These are phyloP conservation scores for Cytospora chrysosperma DNA, from an alignment of 2,329 filamentous ascomycete species.

Conservation along the genomic window DNA sequence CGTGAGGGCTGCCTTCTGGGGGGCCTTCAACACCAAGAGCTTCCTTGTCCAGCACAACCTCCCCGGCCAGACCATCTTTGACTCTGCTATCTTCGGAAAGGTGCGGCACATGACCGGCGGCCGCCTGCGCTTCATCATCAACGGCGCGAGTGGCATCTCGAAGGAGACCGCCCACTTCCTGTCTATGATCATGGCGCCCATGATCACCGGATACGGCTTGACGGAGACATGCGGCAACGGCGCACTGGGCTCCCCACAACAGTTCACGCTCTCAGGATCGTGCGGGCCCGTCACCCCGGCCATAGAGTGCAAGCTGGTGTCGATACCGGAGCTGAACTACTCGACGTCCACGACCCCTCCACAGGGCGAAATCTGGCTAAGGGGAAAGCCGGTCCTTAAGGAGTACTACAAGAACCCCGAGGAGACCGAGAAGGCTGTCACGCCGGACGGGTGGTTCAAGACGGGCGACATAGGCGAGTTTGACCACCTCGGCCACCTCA, in stretches of 20 bases:
- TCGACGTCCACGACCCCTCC: conserved; percentile 68
- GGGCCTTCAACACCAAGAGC: conserved; percentile 58
- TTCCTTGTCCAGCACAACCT: conserved; percentile 58
- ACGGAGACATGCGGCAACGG: conserved; percentile 90
- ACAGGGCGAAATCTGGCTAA: conserved; percentile 91
- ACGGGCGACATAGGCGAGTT: conserved; percentile 95
- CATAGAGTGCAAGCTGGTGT: conserved; percentile 88
- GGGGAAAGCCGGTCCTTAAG: conserved; percentile 70
- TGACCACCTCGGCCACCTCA: conserved; percentile 73
- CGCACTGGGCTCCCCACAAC: conserved; percentile 76
- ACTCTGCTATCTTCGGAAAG: conserved; percentile 85
- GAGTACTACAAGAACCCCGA: conserved; percentile 84
- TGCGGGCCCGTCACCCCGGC: conserved; percentile 76
- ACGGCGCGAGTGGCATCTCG: conserved; percentile 87
- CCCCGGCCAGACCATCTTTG: conserved; percentile 68
- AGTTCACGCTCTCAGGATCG: conserved; percentile 70
- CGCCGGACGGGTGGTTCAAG: conserved; percentile 91
- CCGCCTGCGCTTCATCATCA: conserved; percentile 84
- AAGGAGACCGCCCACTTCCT: conserved; percentile 87
- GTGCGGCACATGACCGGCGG: conserved; percentile 89
- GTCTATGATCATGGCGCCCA: conserved; percentile 87
- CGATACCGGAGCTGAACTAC: conserved; percentile 87
- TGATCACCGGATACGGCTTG: conserved; percentile 91
- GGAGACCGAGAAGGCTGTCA: conserved; percentile 77
- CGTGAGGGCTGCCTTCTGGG: conserved; percentile 75